A percentile compares a stretch with the other conserved stretches of the same genome.
Conservation (phyloP, 768 basidiomycete genomes). For the Heimioporus sp. region DNA sequence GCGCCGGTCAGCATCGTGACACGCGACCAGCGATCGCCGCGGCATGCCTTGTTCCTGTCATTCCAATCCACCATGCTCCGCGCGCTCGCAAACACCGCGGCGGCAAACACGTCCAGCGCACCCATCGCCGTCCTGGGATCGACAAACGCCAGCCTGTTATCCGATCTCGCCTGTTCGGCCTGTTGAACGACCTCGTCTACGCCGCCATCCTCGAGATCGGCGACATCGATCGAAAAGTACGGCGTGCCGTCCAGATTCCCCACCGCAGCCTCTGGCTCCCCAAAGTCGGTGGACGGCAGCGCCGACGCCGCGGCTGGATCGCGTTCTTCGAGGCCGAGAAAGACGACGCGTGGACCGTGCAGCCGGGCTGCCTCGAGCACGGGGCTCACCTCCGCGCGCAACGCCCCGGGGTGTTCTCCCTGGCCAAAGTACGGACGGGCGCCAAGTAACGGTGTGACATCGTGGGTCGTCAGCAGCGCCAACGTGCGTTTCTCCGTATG, state of each 20-base stretch:
- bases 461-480: slow-evolving; percentile 56
- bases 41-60: slow-evolving; percentile 68
- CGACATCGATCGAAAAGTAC: slow-evolving; percentile 82
- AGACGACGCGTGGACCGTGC: slow-evolving; percentile 61
- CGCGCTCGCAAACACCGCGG: slow-evolving; percentile 74
- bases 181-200: slow-evolving; percentile 43
- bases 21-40: not conserved
- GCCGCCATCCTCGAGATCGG: slow-evolving; percentile 43
- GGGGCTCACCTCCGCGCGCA: slow-evolving; percentile 21
- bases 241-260: slow-evolving; percentile 74
- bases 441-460: slow-evolving; percentile 66
- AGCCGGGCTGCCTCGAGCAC: slow-evolving; percentile 58
- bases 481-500: slow-evolving; percentile 37
- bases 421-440: slow-evolving; percentile 71
- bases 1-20: not conserved
- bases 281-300: slow-evolving; percentile 66
- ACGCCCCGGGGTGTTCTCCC: slow-evolving; percentile 44
- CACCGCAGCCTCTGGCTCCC: slow-evolving; percentile 50
- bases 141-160: slow-evolving; percentile 49
- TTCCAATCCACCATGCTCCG: slow-evolving; percentile 94
- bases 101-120: slow-evolving; percentile 60
- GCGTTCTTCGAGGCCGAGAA: slow-evolving; percentile 75
- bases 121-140: slow-evolving; percentile 62
- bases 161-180: slow-evolving; percentile 36
- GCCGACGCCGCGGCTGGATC: slow-evolving; percentile 43